Percentiles rank a stretch among this genome's conserved stretches.
Conservation (phyloP, 1,284 basidiomycete genomes). For the Moesziomyces parantarcticus region DNA sequence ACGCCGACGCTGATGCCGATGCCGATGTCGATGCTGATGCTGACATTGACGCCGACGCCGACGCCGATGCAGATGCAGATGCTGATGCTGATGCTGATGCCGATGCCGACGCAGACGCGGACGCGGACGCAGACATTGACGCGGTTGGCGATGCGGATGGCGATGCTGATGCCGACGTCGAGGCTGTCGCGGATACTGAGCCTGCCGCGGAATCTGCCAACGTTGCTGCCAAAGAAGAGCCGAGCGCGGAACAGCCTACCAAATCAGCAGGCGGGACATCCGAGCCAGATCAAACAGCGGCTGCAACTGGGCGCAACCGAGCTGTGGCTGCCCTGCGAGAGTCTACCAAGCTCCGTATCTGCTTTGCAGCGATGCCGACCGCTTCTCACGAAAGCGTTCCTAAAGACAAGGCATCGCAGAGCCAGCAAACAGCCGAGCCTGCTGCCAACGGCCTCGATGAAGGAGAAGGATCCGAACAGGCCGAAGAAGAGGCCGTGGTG, state of each 20-base stretch:
- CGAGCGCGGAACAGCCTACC: neutral
- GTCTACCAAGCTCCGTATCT: slow-evolving; percentile 44
- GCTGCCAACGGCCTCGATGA: neutral
- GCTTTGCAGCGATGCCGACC: slow-evolving; percentile 46
- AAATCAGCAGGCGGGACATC: neutral
- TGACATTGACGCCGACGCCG: slow-evolving; percentile 21
- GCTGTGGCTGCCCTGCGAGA: slow-evolving; percentile 18
- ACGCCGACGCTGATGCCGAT: slow-evolving; percentile 3
- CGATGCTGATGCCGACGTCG: neutral
- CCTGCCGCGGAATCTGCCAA: neutral
- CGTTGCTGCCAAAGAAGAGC: neutral
- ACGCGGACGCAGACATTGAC: slow-evolving; percentile 8
- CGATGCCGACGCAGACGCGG: slow-evolving; percentile 4
- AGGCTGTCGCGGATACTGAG: neutral
- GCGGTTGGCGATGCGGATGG: slow-evolving; percentile 3
- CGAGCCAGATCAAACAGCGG: no score
- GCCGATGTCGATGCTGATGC: slow-evolving; percentile 12
- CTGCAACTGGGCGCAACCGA: neutral
- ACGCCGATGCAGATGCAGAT: slow-evolving; percentile 12
- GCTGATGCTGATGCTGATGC: slow-evolving; percentile 14
- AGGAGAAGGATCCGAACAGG: neutral
- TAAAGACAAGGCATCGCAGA: slow-evolving; percentile 31
- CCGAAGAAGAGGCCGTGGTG: neutral
- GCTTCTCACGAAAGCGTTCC: slow-evolving; percentile 41
- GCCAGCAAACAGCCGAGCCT: slow-evolving; percentile 10